A percentile compares a stretch with the other conserved stretches of the same genome.
These are phyloP conservation scores for Epicoccum sorghinum DNA, from an alignment of 2,329 filamentous ascomycete genomes.

Conservation along the genomic window DNA sequence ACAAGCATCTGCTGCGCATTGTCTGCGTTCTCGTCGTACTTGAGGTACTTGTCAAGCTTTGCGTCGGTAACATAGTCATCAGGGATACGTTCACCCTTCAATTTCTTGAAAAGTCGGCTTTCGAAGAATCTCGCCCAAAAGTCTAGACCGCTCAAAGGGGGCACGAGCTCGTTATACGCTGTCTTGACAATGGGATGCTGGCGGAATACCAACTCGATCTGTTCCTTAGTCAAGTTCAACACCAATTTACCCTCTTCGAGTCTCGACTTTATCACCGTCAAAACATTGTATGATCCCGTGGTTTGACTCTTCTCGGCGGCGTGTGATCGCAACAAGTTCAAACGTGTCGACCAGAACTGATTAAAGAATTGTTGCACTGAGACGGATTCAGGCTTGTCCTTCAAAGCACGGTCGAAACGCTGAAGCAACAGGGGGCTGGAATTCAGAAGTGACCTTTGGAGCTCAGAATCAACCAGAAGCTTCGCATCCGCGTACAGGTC, in stretches of 20 bases:
- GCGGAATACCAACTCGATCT: conserved; percentile 89
- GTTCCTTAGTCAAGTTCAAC: conserved; percentile 86
- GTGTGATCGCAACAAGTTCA: conserved; percentile 85
- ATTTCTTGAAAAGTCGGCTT: conserved; percentile 85
- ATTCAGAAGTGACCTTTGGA: conserved; percentile 88
- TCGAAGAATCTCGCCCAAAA: conserved; percentile 97
- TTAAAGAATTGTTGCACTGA: conserved; percentile 80
- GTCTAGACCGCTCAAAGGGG: conserved; percentile 73
- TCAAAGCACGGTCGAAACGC: conserved; percentile 84
- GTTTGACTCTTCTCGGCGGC: conserved; percentile 87
- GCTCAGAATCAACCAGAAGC: conserved; percentile 76
- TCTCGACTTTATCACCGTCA: conserved; percentile 88
- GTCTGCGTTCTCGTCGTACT: conserved; percentile 67
- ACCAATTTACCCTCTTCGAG: conserved; percentile 75
- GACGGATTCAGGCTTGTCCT: conserved; percentile 83
- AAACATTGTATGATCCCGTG: conserved; percentile 89
- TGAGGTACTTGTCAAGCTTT: conserved; percentile 85
- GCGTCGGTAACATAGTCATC: conserved; percentile 78
- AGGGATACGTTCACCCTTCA: conserved; percentile 85
- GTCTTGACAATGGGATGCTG: conserved; percentile 90
- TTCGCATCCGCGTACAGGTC: conserved; percentile 81
- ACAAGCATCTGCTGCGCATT: conserved; percentile 54
- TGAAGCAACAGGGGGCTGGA: conserved; percentile 76
- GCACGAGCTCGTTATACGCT: conserved; percentile 90
- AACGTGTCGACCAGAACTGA: conserved; percentile 93